These are phyloP conservation scores for Chytriomyces sp. DNA, from an alignment of 192 early-diverging fungal genomes.

Conservation along the genomic window DNA sequence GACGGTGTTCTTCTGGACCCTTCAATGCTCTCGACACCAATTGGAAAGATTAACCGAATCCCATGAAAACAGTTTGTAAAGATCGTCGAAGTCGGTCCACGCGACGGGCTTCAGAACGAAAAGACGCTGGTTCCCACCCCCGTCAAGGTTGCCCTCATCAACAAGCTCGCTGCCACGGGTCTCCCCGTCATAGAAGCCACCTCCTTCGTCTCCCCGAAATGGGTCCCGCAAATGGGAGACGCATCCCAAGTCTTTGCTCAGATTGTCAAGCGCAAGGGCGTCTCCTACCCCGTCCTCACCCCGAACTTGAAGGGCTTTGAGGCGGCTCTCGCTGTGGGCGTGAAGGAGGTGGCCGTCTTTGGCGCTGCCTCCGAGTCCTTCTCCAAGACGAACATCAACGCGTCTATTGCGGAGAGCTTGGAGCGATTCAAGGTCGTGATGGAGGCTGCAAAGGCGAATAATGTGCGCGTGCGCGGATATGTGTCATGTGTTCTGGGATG, in stretches of 20 bases:
- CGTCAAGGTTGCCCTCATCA: constrained; percentile 86
- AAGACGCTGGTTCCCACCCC: constrained; percentile 76
- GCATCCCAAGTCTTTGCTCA: constrained; percentile 70
- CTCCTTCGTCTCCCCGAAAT: constrained; percentile 94
- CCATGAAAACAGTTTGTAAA: constrained; percentile 57
- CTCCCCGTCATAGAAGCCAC: constrained; percentile 86
- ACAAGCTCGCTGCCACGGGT: constrained; percentile 71
- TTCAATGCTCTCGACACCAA: too few relatives aligned
- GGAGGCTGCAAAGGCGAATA: constrained; percentile 59
- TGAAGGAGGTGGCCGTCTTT: constrained; percentile 90
- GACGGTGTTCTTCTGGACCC: too few relatives aligned
- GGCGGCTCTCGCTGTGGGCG: constrained; percentile 75
- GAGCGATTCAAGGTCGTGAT: constrained; percentile 70
- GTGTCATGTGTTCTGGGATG: constrained; percentile 91
- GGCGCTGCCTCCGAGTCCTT: constrained; percentile 87
- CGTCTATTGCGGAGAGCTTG: constrained; percentile 82
- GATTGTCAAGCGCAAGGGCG: constrained; percentile 63
- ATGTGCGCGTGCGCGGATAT: constrained; percentile 80
- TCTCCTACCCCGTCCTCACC: constrained; percentile 85
- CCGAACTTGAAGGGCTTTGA: constrained; percentile 83
- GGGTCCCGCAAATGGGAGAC: constrained; percentile 94
- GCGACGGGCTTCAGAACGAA: constrained; percentile 98
- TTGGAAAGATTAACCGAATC: too few relatives aligned
- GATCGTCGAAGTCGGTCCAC: constrained; percentile 93
- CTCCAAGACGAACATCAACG: constrained; percentile 89